Evolutionary conservation across 2,329 filamentous ascomycete genomes (phyloP), one percentile per base, ranked within the genome.

Genomic region (Calcarisporium arbuscula): DNA sequence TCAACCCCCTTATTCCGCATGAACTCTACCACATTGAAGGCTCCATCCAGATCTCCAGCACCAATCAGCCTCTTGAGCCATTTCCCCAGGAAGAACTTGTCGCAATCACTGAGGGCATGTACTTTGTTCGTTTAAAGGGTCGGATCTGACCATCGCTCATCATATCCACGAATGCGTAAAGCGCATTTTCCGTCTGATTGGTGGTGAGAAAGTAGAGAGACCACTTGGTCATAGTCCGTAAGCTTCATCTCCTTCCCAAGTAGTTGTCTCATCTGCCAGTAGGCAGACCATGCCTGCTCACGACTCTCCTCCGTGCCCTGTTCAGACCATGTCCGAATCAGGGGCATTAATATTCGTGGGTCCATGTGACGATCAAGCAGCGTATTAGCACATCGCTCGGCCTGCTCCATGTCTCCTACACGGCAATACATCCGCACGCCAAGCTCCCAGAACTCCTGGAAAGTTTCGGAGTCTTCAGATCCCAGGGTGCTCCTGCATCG

Each of bases 1-100:
- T 68, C 67, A 21, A 88, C 72, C 2, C 78, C 77, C 47, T 74
- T 76, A 34, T 73, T 67, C 46, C 80, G 77, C 82, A 94, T 90
- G 43, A 88, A 70, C 11, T 82, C 72, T 19, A 92, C 65, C 8
- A 94, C 85, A 40, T 77, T 74, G 34, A 75, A 69, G 4, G 86
- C 85, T 3, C 81, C 82, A 37, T 83, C 74, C 11, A 85, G 61
- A 44, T 87, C 74, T 3, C 78, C 79, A 38, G 80, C 74, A 12
- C 80, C 81, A 36, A 94, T 83, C 8, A 94, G 73, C 32, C 83
- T 78, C 58, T 90, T 90, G 51, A 94, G 72, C 89, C 88, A 95
- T 49, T 86, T 89, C 21, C 82, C 84, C 45, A 88, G 83, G 58
- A 95, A 85, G 58, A 87, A 90, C 43, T 82, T 80, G 56, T 94